Evolutionary conservation across 345 rosid genomes (phyloP).

Genomic region (Syzygium aromaticum): DNA sequence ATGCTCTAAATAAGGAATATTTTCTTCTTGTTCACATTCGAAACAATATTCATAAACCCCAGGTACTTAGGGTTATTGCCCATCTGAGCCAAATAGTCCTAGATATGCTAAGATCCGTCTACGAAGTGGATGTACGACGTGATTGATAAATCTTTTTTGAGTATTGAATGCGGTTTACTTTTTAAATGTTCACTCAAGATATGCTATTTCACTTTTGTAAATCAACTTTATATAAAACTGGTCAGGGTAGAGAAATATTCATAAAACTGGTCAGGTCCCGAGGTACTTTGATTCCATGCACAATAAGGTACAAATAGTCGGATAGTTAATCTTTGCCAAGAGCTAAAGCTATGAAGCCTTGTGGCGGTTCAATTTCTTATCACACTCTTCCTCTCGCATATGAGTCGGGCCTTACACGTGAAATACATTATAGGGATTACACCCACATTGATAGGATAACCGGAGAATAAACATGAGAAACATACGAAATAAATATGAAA

Average conservation of each 20-base stretch:
- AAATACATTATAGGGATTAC: neutral
- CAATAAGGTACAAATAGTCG: neutral
- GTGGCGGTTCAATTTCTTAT: neutral
- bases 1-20: neutral
- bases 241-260: too few species aligned
- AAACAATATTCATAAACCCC: neutral
- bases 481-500: neutral
- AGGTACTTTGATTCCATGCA: neutral
- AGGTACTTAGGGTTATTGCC: neutral
- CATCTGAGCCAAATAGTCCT: neutral
- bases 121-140: neutral
- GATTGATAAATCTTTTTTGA: neutral
- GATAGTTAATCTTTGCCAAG: neutral
- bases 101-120: neutral
- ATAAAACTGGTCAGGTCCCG: too few species aligned
- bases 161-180: neutral
- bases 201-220: neutral
- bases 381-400: neutral
- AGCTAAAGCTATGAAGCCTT: neutral
- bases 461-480: neutral
- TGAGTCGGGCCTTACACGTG: neutral
- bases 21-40: neutral
- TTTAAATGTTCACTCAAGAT: neutral
- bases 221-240: neutral
- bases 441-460: too few species aligned